A percentile compares a stretch with the other conserved stretches of the same genome.
Conservation (phyloP, 2,329 filamentous ascomycete genomes). For the Mycosphaerella arachidis region DNA sequence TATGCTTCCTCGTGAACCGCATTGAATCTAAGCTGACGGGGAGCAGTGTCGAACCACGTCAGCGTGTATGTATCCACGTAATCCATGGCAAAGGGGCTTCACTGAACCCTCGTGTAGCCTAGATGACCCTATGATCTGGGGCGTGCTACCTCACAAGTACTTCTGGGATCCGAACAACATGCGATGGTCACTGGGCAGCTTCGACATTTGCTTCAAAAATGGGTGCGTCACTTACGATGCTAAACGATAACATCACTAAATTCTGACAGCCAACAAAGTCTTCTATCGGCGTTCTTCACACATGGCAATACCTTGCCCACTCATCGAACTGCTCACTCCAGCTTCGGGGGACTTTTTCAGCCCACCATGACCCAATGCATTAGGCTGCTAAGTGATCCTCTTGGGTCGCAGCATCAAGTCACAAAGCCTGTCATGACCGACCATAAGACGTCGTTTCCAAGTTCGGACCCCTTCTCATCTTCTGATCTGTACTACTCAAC, state of each 20-base stretch:
- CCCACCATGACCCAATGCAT: conserved; percentile 83
- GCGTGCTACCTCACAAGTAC: conserved; percentile 72
- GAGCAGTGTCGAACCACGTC: conserved; percentile 78
- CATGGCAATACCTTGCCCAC: conserved; percentile 87
- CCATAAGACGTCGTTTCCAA: conserved; percentile 18
- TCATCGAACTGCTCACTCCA: conserved; percentile 73
- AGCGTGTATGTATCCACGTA: conserved; percentile 66
- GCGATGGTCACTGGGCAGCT: conserved; percentile 84
- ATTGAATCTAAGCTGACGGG: background rate
- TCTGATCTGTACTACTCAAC: conserved; percentile 60
- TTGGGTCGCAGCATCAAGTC: conserved; percentile 19
- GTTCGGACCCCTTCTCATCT: conserved; percentile 53
- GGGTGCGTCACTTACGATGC: conserved; percentile 47
- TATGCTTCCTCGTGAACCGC: conserved; percentile 37
- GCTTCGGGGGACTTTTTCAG: conserved; percentile 80
- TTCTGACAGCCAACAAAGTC: conserved; percentile 42
- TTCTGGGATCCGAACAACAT: conserved; percentile 67
- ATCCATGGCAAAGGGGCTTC: background rate
- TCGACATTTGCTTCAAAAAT: conserved; percentile 92
- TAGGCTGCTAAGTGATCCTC: conserved; percentile 64
- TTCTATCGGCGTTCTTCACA: conserved; percentile 73
- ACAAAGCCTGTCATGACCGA: background rate
- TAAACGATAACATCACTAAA: conserved; percentile 13
- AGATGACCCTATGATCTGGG: conserved; percentile 94
- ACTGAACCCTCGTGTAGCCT: conserved; percentile 53